A percentile compares a stretch with the other conserved stretches of the same genome.
Evolutionary conservation across 805 yeast genomes (phyloP).

Genomic region (Saturnispora zaruensis): DNA sequence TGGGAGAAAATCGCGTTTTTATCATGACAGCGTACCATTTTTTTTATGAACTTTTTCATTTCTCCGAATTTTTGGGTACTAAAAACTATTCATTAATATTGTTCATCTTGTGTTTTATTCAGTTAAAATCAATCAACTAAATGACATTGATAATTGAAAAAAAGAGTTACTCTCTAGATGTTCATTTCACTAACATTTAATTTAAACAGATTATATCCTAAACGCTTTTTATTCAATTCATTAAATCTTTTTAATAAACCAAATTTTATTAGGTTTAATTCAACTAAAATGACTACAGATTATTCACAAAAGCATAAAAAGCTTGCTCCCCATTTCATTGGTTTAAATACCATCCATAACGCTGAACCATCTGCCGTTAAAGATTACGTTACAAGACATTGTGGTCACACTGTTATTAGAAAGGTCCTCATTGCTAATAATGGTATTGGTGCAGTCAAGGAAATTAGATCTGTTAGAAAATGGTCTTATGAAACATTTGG

Average conservation of each 20-base stretch:
- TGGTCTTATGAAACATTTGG: conserved; percentile 99
- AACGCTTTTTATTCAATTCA: not conserved
- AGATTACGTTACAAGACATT: conserved; percentile 75
- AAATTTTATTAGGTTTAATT: not conserved
- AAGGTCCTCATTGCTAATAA: conserved; percentile 91
- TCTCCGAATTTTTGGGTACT: too few relatives aligned
- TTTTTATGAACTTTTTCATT: too few relatives aligned
- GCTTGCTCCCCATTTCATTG: conserved; percentile 70
- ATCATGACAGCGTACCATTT: too few relatives aligned
- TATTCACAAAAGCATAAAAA: conserved; percentile 20
- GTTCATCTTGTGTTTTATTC: too few relatives aligned
- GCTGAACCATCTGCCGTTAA: conserved; percentile 76
- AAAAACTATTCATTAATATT: too few relatives aligned
- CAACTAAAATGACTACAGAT: conserved; percentile 5
- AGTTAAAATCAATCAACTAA: not conserved
- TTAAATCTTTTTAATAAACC: not conserved
- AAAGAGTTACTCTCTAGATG: not conserved
- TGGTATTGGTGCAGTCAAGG: conserved; percentile 99
- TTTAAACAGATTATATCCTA: not conserved
- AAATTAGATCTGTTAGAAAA: conserved; percentile 92
- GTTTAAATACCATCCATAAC: conserved; percentile 64
- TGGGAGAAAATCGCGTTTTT: too few relatives aligned
- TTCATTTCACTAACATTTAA: not conserved
- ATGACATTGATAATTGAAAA: not conserved
- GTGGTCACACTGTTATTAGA: conserved; percentile 92